A percentile compares a stretch with the other conserved stretches of the same genome.
These are phyloP conservation scores for Pythium folliculosum DNA, from an alignment of 352 stramenopile species.

Conservation along the genomic window DNA sequence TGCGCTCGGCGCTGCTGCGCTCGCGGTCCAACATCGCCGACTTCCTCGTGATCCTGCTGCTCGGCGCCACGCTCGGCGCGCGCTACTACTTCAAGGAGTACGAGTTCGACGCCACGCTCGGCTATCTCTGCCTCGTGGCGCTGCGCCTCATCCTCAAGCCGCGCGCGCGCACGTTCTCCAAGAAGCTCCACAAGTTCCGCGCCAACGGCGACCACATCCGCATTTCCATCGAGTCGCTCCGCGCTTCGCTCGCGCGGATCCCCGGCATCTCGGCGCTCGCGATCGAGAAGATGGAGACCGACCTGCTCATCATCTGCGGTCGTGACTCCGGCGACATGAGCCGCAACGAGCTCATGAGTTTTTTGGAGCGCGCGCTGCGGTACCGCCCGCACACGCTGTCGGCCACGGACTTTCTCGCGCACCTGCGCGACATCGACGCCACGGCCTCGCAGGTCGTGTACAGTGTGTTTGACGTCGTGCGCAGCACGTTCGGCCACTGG, in stretches of 20 bases:
- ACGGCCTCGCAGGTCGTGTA: slow-evolving; percentile 74
- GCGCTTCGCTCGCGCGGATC: slow-evolving; percentile 76
- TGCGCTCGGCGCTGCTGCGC: slow-evolving; percentile 74
- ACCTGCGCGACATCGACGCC: slow-evolving; percentile 86
- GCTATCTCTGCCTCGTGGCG: slow-evolving; percentile 67
- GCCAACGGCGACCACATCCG: slow-evolving; percentile 85
- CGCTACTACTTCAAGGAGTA: slow-evolving; percentile 55
- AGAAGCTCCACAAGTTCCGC: slow-evolving; percentile 89
- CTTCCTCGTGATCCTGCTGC: slow-evolving; percentile 64
- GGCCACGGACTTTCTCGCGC: slow-evolving; percentile 79
- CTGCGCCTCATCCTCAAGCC: slow-evolving; percentile 86
- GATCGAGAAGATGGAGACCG: slow-evolving; percentile 90
- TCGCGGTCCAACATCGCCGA: slow-evolving; percentile 85
- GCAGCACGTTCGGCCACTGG: slow-evolving; percentile 82
- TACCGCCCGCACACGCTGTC: slow-evolving; percentile 76
- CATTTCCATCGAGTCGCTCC: slow-evolving; percentile 84
- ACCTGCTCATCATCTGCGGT: slow-evolving; percentile 88
- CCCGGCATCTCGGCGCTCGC: slow-evolving; percentile 77
- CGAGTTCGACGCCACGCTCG: slow-evolving; percentile 74
- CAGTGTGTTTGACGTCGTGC: slow-evolving; percentile 74
- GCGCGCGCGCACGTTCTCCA: slow-evolving; percentile 78
- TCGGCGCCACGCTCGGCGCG: slow-evolving; percentile 54
- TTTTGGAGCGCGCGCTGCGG: slow-evolving; percentile 76
- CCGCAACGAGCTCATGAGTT: slow-evolving; percentile 85
- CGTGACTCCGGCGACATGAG: slow-evolving; percentile 87